Evolutionary conservation across 371 early-diverging fungal genomes (phyloP).

Genomic region (Batrachochytrium dendrobatidis): DNA sequence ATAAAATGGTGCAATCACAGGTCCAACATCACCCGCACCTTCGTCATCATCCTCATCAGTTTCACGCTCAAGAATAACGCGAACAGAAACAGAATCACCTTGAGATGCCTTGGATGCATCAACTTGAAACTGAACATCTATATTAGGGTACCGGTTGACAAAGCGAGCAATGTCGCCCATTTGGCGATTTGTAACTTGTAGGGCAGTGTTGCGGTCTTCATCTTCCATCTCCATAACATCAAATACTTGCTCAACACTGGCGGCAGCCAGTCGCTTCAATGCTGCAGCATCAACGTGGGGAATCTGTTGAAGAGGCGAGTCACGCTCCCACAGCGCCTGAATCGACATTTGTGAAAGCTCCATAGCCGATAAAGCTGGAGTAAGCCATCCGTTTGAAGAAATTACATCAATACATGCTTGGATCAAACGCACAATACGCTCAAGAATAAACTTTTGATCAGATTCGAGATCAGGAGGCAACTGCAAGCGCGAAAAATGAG

Average conservation of each 20-base stretch:
- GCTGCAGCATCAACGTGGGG: conserved; percentile 70
- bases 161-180: conserved; percentile 78
- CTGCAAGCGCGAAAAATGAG: conserved; percentile 85
- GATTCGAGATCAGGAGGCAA: conserved; percentile 86
- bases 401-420: conserved; percentile 95
- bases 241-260: conserved; percentile 77
- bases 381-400: conserved; percentile 84
- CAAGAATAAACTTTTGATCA: conserved; percentile 71
- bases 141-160: conserved; percentile 89
- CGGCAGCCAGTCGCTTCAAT: conserved; percentile 57
- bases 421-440: conserved; percentile 68
- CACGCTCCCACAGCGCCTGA: conserved; percentile 94
- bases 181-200: conserved; percentile 39
- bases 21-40: conserved; percentile 41
- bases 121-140: conserved; percentile 72
- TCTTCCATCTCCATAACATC: conserved; percentile 92
- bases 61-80: conserved; percentile 72
- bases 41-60: conserved; percentile 64
- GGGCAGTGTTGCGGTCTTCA: conserved; percentile 63
- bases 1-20: conserved; percentile 86
- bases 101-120: conserved; percentile 45
- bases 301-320: conserved; percentile 84
- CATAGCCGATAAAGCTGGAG: conserved; percentile 87
- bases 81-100: conserved; percentile 50
- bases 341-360: conserved; percentile 94